These are phyloP conservation scores for Mucor racemosus DNA, from an alignment of 371 early-diverging fungal genomes.

Conservation along the genomic window DNA sequence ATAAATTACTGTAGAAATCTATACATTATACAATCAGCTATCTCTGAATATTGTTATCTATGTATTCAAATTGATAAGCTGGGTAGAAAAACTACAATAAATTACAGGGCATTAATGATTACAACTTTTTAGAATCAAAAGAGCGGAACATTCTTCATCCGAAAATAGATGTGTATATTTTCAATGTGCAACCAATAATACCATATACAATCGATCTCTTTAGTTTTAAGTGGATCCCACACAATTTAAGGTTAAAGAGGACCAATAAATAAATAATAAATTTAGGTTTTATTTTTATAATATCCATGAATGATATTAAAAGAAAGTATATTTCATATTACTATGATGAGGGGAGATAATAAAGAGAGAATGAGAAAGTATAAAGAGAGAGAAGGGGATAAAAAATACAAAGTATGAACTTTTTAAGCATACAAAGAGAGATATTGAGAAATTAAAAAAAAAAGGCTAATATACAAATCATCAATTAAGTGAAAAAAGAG, in stretches of 20 bases:
- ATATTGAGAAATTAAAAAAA: not conserved
- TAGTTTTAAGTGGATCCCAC: not conserved
- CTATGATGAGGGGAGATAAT: not conserved
- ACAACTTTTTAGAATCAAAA: too few relatives aligned
- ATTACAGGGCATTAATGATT: not conserved
- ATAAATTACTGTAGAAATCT: not conserved
- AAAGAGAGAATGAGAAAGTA: not conserved
- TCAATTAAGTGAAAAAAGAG: constrained; percentile 7
- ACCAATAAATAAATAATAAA: constrained; percentile 7
- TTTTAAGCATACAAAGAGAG: constrained; percentile 4
- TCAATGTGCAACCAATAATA: not conserved
- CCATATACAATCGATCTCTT: not conserved
- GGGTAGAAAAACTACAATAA: not conserved
- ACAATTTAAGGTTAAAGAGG: not conserved
- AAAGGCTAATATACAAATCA: constrained; percentile 7
- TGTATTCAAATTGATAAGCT: constrained; percentile 1
- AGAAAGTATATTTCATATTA: constrained; percentile 2
- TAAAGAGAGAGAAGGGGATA: not conserved
- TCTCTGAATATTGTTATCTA: not conserved
- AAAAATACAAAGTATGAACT: constrained; percentile 5
- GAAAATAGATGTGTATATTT: not conserved
- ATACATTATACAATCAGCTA: not conserved
- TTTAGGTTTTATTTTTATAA: not conserved
- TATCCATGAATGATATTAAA: not conserved
- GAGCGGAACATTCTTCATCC: not conserved